Percentiles rank a stretch among this genome's conserved stretches.
Conservation (phyloP, 805 yeast species). For the Tetrapisispora taiwanensis region DNA sequence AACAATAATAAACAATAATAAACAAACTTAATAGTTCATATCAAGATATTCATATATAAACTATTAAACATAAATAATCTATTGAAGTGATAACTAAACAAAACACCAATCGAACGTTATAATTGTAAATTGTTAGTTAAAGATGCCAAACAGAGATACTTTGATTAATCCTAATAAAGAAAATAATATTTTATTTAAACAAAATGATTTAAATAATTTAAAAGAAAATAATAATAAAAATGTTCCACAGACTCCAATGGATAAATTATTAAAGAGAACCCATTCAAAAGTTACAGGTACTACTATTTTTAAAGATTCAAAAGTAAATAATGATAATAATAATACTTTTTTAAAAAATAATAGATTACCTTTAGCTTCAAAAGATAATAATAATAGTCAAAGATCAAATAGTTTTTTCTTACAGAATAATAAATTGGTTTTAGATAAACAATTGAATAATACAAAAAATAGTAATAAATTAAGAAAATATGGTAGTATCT, state of each 20-base stretch:
- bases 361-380: constrained; percentile 25
- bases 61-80: no score
- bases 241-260: constrained; percentile 18
- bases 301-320: not conserved
- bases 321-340: constrained; percentile 3
- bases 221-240: not conserved
- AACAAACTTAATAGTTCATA: no score
- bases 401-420: constrained; percentile 9
- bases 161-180: constrained; percentile 7
- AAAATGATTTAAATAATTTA: not conserved
- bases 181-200: constrained; percentile 5
- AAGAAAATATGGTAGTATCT: constrained; percentile 26
- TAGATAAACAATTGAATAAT: not conserved
- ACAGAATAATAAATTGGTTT: not conserved
- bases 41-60: no score
- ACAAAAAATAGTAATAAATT: constrained; percentile 7
- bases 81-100: no score
- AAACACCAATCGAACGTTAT: no score
- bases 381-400: constrained; percentile 20
- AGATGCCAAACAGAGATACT: constrained; percentile 2
- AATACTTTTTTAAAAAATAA: not conserved
- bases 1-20: not conserved
- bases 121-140: no score
- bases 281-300: constrained; percentile 13
- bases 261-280: constrained; percentile 16